Evolutionary conservation across 768 basidiomycete genomes (phyloP), one percentile per base, ranked within the genome.

Genomic region (Mycena albidolilacea): DNA sequence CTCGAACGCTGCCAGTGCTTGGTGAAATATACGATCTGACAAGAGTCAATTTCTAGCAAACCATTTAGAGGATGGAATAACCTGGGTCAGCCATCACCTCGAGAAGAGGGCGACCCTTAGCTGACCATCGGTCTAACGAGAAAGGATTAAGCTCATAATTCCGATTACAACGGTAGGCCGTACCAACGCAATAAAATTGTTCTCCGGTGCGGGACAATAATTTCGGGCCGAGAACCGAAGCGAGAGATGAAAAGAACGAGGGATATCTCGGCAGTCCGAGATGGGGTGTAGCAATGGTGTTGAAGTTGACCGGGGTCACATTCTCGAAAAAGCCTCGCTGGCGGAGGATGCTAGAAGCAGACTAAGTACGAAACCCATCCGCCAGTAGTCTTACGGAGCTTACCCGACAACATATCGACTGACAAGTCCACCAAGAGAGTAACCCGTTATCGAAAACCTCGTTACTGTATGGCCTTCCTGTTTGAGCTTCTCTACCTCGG

Each of bases 41-140:
- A 23, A 62, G 37, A n/a, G 64, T 59, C 66, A 65, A n/a, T 30
- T 7, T 15, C 14, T 9, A 15, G 3, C 5, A 30, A 35, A 14
- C 5, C 7, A 17, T 50, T 10, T 12, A 23, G 52, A 60, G 19
- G 15, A 7, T 7, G 12, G 1, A 48, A 85, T 77, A 76, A 91
- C 93, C 85, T 72, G 93, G 93, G 82, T 97, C 95, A 12, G 93
- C 92, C 89, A 96, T 92, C 55, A 95, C 89, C 68, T 93, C 89
- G 12, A 96, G 77, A 11, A 96, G 80, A 7, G 93, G 88, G 63
- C 90, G 85, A 9, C 94, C 93, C 58, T 84, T 88, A 6, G 87
- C 84, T 7, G 90, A 89, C 91, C 92, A 97, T 74, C 89, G 89
- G 81, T 97, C 95, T 0, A 15, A 48, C 30, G 4, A 48, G 8